These are phyloP conservation scores for Apostasia shenzhenica DNA, from an alignment of 106 monocot species.

Conservation along the genomic window DNA sequence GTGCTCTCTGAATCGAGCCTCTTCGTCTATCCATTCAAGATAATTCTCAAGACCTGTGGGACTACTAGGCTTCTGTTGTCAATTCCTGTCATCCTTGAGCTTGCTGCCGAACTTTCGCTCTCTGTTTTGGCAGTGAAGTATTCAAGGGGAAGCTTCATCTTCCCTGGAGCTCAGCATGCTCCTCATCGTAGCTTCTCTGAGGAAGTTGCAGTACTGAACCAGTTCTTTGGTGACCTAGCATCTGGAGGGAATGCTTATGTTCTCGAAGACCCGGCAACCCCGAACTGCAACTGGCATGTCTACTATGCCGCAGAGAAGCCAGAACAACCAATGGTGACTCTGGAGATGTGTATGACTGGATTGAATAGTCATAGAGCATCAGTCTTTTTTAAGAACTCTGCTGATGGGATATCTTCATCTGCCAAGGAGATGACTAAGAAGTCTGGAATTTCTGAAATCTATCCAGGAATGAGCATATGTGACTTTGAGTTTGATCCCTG, in stretches of 20 bases:
- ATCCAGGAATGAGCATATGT: slow-evolving; percentile 50
- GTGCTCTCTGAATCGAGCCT: slow-evolving; percentile 41
- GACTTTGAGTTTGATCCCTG: slow-evolving; percentile 73
- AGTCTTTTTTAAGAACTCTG: slow-evolving; percentile 28
- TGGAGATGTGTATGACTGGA: slow-evolving; percentile 60
- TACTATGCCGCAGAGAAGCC: slow-evolving; percentile 34
- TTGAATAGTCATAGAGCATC: slow-evolving; percentile 23
- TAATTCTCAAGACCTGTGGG: slow-evolving; percentile 49
- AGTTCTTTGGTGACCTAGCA: slow-evolving; percentile 16
- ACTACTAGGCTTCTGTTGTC: slow-evolving; percentile 45
- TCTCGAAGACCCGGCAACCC: slow-evolving; percentile 8
- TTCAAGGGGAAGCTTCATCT: slow-evolving; percentile 35
- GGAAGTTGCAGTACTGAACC: slow-evolving; percentile 34
- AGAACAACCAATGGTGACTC: slow-evolving; percentile 24
- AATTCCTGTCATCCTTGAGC: slow-evolving; percentile 32
- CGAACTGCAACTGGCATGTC: slow-evolving; percentile 38
- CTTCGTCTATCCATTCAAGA: slow-evolving; percentile 12
- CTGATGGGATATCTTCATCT: neutral
- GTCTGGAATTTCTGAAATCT: slow-evolving; percentile 38
- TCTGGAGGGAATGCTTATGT: slow-evolving; percentile 39
- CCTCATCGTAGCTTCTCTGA: slow-evolving; percentile 48
- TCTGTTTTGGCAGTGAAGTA: slow-evolving; percentile 29
- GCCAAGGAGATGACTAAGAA: slow-evolving; percentile 42
- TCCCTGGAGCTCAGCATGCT: slow-evolving; percentile 34
- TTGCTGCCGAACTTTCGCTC: slow-evolving; percentile 23